Base-by-base conservation (phyloP, 768 basidiomycete species). In the Mrakia gelida region DNA sequence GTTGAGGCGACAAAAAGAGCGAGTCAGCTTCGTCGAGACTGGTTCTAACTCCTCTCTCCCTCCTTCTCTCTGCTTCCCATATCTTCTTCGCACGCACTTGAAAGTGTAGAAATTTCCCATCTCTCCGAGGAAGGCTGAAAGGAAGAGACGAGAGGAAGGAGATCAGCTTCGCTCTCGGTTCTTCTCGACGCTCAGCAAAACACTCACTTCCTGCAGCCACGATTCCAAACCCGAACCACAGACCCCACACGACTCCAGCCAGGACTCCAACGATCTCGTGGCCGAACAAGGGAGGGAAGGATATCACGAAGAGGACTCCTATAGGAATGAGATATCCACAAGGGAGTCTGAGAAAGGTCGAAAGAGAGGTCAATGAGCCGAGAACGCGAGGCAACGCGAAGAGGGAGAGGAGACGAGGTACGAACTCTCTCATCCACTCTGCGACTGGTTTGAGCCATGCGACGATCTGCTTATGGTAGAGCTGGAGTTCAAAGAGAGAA, bases 191-290 rank as follows among this genome's bases (percentile, higher is more conserved):
- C 94, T 85, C 86, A 95, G 56, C 45, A 93, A 94, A 0, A 95
- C 65, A 90, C 0, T 59, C 59, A 59, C 93, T 94, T n/a, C 93
- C 92, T 10, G 90, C 92, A 3, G 89, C 88, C 26, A 93, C 92
- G 81, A 97, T 95, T 0, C 85, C 95, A 81, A 96, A 96, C 3
- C 94, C 95, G 32, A 88, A 82, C 88, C 95, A 91, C 2, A 95
- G 86, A 93, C 63, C 94, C 93, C 93, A 97, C 3, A 96, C 92
- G 49, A 96, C 84, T 26, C 95, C 95, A 81, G 93, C 49, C 15
- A 85, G 80, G n/a, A 85, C 78, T 3, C 75, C 80, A 18, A 85
- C 80, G 75, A 85, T 82, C 81, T 96, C 95, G 80, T 96, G 94
- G 8, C 95, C 95, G 81, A 95, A 95, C 26, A 96, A 88, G 88